A percentile compares a stretch with the other conserved stretches of the same genome.
Conservation (phyloP, 352 stramenopile genomes). For the Phytophthora citrophthora region DNA sequence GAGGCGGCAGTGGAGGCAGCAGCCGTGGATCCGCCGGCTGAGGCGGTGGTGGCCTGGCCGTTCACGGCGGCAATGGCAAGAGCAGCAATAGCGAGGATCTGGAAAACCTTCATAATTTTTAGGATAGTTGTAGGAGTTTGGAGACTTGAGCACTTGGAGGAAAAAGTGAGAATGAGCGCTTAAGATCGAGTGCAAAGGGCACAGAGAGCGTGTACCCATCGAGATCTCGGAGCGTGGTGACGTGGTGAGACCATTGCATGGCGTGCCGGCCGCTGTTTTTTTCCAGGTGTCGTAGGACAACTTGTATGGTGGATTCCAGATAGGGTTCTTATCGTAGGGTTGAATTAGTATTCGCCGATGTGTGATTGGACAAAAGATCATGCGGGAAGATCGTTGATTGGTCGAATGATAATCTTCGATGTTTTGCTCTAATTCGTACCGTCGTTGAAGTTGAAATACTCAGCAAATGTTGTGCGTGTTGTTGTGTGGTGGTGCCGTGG, state of each 20-base stretch:
- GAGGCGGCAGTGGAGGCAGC: slow-evolving; percentile 5
- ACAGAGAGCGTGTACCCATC: not conserved
- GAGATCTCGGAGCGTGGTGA: slow-evolving; percentile 13
- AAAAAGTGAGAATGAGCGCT: slow-evolving; percentile 33
- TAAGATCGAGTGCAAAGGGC: not conserved
- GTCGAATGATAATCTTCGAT: slow-evolving; percentile 7
- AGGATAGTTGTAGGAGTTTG: not conserved
- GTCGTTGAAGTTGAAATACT: slow-evolving; percentile 22
- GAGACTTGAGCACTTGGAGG: slow-evolving; percentile 21
- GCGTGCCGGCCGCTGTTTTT: slow-evolving; percentile 20
- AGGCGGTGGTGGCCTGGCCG: slow-evolving; percentile 28
- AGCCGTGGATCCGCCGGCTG: not conserved
- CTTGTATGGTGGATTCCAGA: not conserved
- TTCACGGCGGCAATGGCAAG: slow-evolving; percentile 30
- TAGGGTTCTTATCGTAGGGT: slow-evolving; percentile 14
- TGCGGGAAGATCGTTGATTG: slow-evolving; percentile 6
- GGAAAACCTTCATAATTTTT: slow-evolving; percentile 38
- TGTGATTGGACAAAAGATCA: slow-evolving; percentile 1
- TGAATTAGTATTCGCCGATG: not conserved
- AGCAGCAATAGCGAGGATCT: slow-evolving; percentile 34
- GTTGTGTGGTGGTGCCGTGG: slow-evolving; percentile 13
- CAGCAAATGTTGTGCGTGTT: not conserved
- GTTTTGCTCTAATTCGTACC: slow-evolving; percentile 21
- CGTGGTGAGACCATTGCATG: slow-evolving; percentile 28
- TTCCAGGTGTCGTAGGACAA: slow-evolving; percentile 31